Conservation (phyloP, 139 green algal genomes). For the Volvox africanus region DNA sequence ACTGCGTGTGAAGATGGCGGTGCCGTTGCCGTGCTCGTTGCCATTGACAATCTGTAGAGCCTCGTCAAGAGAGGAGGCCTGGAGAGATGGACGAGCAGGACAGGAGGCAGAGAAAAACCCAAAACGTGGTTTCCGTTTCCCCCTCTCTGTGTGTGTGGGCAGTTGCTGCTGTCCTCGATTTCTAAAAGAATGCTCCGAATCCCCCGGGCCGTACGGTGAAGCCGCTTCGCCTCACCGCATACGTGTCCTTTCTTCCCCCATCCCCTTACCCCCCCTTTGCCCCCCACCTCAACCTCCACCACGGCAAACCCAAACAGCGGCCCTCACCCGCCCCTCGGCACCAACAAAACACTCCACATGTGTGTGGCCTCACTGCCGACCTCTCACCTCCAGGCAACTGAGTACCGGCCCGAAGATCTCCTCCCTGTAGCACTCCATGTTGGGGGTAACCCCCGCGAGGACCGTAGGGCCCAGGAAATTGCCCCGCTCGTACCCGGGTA, state of each 20-base stretch:
- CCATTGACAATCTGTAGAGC: constrained; percentile 90
- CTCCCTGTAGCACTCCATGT: constrained; percentile 93
- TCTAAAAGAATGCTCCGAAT: too few relatives aligned
- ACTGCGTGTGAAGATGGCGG: constrained; percentile 92
- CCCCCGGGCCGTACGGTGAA: too few relatives aligned
- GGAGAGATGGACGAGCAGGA: neutral
- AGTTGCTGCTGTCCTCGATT: too few relatives aligned
- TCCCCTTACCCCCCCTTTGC: too few relatives aligned
- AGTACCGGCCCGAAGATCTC: constrained; percentile 98
- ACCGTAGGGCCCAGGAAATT: constrained; percentile 97
- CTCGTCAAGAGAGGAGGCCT: constrained; percentile 84
- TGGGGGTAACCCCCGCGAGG: constrained; percentile 78
- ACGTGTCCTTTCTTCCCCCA: neutral
- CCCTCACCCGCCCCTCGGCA: neutral
- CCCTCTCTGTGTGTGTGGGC: too few relatives aligned
- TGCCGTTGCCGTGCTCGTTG: constrained; percentile 96
- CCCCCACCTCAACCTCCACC: neutral
- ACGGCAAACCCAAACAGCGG: neutral
- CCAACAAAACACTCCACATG: neutral
- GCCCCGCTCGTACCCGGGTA: constrained; percentile 78
- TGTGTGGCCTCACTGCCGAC: neutral
- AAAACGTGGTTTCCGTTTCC: neutral
- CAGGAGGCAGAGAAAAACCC: neutral
- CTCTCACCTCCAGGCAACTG: constrained; percentile 81
- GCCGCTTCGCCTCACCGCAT: too few relatives aligned